phyloP scores from a whole-genome alignment of 257 asterid genomes.

The Gentiana dahurica region DNA sequence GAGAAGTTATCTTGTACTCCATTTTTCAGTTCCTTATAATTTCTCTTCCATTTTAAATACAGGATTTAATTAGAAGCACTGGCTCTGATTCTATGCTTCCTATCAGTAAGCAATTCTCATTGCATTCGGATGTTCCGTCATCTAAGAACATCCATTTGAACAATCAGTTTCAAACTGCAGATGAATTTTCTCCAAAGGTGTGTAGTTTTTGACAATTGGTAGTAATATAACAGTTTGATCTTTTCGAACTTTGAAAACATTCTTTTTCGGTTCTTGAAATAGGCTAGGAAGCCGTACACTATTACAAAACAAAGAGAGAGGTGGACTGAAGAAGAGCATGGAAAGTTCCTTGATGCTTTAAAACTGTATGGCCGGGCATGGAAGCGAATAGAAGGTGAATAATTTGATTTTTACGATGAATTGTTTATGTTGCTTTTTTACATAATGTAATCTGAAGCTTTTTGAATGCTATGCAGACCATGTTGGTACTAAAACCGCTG shows the following conservation, averaged over 20 bases:
- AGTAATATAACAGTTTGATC: background rate
- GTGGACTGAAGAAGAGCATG: constrained; percentile 94
- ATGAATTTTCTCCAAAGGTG: constrained; percentile 67
- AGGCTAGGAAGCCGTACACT: constrained; percentile 88
- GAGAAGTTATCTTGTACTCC: background rate
- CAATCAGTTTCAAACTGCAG: constrained; percentile 30
- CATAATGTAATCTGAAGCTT: constrained; percentile 6
- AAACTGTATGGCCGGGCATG: constrained; percentile 89
- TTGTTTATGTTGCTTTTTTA: background rate
- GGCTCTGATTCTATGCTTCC: constrained; percentile 17
- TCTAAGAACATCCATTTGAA: constrained; percentile 21
- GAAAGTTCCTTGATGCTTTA: constrained; percentile 75
- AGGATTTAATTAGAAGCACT: constrained; percentile 35
- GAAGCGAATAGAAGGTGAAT: constrained; percentile 85
- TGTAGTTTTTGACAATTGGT: background rate
- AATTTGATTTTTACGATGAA: background rate
- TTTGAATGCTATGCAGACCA: constrained; percentile 39
- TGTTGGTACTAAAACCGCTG: constrained; percentile 89
- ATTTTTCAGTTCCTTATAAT: background rate
- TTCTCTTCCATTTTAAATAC: constrained; percentile 1
- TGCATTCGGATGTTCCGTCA: constrained; percentile 23
- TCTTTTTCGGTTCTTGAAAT: constrained; percentile 3
- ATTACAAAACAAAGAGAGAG: constrained; percentile 88
- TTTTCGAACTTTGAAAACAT: background rate
- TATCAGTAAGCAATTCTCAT: constrained; percentile 9